phyloP scores from a whole-genome alignment of 148 eudicot species.

The Polygonum maritimum region DNA sequence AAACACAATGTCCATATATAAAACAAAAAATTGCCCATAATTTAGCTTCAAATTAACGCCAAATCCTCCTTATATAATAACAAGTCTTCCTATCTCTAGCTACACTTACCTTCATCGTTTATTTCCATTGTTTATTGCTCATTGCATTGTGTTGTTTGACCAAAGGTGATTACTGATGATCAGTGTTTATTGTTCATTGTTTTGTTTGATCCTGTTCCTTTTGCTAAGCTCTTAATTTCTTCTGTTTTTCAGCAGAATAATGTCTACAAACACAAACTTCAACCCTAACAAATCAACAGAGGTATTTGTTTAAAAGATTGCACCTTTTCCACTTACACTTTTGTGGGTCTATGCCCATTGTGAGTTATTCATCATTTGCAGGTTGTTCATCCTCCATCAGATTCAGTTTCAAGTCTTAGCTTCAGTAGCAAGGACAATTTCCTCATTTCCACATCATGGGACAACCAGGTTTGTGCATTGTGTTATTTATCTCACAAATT shows the following conservation, averaged over 20 bases:
- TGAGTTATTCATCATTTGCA: slow-evolving; percentile 6
- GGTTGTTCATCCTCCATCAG: slow-evolving; percentile 63
- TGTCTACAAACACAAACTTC: not conserved
- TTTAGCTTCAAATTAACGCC: not conserved
- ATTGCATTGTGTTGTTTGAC: not conserved
- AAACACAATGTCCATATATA: not conserved
- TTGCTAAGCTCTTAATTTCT: not conserved
- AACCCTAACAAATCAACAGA: not conserved
- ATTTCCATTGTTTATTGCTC: too few species aligned
- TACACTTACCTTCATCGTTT: not conserved
- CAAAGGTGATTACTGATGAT: too few species aligned
- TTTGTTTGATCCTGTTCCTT: not conserved
- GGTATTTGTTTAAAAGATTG: not conserved
- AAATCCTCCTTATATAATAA: not conserved
- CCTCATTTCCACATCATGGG: slow-evolving; percentile 86
- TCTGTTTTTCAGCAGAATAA: not conserved
- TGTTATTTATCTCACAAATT: not conserved
- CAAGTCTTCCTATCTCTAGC: not conserved
- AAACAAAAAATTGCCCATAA: not conserved
- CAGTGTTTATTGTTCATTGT: too few species aligned
- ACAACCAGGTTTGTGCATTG: slow-evolving; percentile 57
- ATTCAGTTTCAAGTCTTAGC: slow-evolving; percentile 65
- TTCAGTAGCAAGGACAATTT: slow-evolving; percentile 83
- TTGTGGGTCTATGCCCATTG: not conserved
- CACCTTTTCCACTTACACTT: not conserved